phyloP scores from a whole-genome alignment of 2,329 filamentous ascomycete genomes.

The Pseudogymnoascus sp. region DNA sequence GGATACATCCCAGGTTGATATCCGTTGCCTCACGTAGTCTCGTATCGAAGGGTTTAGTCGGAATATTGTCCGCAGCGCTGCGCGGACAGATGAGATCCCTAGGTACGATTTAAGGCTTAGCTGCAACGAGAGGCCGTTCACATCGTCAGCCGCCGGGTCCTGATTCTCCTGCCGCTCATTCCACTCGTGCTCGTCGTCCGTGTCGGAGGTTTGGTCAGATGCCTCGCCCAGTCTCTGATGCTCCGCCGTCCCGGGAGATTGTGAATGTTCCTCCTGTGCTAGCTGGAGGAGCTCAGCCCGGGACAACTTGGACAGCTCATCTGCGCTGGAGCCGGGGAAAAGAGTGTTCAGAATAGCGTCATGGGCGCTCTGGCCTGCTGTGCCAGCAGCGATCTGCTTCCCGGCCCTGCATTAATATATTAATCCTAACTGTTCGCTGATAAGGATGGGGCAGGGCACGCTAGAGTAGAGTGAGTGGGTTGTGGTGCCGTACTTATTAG shows the following conservation, averaged over 20 bases:
- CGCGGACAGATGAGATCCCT: background rate
- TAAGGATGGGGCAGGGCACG: background rate
- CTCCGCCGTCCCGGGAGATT: background rate
- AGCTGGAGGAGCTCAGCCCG: background rate
- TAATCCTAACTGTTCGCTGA: background rate
- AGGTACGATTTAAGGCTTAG: background rate
- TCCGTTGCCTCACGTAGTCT: background rate
- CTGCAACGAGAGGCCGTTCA: background rate
- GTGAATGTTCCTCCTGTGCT: background rate
- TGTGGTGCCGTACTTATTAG: background rate
- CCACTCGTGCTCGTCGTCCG: slow-evolving; percentile 3
- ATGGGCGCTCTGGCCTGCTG: background rate
- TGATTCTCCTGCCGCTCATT: background rate
- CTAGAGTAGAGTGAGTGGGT: slow-evolving; percentile 1
- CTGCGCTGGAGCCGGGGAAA: slow-evolving; percentile 3
- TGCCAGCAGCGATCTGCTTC: background rate
- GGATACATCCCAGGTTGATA: background rate
- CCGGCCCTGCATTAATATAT: slow-evolving; percentile 4
- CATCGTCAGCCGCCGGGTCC: background rate
- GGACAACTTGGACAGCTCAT: background rate
- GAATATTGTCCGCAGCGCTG: slow-evolving; percentile 5
- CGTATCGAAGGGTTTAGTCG: background rate
- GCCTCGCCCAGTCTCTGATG: background rate
- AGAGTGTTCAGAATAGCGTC: slow-evolving; percentile 1
- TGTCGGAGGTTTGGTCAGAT: background rate